Percentiles rank a stretch among this genome's conserved stretches.
Evolutionary conservation across 768 basidiomycete species (phyloP).

Genomic region (Lactifluus pinguis): DNA sequence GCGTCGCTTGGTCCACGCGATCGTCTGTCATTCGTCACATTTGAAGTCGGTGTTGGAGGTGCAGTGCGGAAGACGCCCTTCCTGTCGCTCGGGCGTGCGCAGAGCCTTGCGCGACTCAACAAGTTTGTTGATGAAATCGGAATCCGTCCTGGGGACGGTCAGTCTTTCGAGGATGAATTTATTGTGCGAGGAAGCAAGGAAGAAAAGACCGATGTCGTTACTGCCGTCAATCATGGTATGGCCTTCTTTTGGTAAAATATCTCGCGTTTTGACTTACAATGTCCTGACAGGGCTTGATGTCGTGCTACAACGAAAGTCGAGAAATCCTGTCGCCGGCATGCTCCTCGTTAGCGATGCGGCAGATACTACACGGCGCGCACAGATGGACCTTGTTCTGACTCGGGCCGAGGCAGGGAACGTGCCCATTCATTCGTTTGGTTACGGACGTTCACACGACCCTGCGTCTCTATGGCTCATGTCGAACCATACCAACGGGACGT

Average conservation of each 20-base stretch:
- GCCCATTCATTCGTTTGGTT: constrained; percentile 95
- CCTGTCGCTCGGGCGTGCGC: constrained; percentile 57
- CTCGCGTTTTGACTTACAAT: neutral
- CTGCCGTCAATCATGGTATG: constrained; percentile 91
- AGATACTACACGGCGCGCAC: constrained; percentile 85
- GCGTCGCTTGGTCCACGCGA: constrained; percentile 70
- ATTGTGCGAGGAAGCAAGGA: constrained; percentile 71
- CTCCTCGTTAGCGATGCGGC: constrained; percentile 87
- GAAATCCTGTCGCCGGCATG: constrained; percentile 87
- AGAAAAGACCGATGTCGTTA: constrained; percentile 95
- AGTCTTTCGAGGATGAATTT: constrained; percentile 37
- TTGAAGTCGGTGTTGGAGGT: constrained; percentile 79
- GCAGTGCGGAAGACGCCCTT: constrained; percentile 91
- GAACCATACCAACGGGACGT: constrained; percentile 94
- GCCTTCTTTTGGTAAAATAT: neutral
- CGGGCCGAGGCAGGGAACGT: constrained; percentile 94
- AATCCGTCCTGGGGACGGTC: constrained; percentile 30
- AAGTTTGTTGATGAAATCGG: constrained; percentile 72
- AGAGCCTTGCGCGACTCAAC: constrained; percentile 60
- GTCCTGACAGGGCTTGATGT: constrained; percentile 49
- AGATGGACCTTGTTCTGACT: constrained; percentile 97
- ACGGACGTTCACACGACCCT: constrained; percentile 94
- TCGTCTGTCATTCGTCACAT: constrained; percentile 84
- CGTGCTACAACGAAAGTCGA: constrained; percentile 86
- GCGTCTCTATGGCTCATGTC: constrained; percentile 98